Conservation (phyloP, 768 basidiomycete genomes). For the Boletales sp. region DNA sequence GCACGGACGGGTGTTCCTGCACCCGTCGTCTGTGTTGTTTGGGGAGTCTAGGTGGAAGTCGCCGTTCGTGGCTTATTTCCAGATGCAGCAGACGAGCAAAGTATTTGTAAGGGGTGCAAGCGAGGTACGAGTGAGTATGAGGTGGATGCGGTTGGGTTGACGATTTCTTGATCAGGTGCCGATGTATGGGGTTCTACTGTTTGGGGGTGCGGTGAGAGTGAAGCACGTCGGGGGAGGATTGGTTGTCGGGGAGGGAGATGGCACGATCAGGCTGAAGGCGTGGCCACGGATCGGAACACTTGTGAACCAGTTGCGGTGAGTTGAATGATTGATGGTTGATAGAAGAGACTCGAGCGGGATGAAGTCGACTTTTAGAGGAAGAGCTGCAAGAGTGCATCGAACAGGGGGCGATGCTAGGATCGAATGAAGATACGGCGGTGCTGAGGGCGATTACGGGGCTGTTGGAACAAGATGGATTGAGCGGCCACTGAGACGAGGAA, state of each 20-base stretch:
- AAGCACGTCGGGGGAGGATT: constrained; percentile 82
- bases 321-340: background rate
- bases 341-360: background rate
- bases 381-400: constrained; percentile 67
- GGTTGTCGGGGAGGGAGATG: constrained; percentile 52
- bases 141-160: background rate
- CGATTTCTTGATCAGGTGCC: constrained; percentile 54
- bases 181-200: constrained; percentile 79
- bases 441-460: constrained; percentile 42
- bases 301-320: constrained; percentile 79
- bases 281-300: constrained; percentile 91
- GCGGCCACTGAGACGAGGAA: background rate
- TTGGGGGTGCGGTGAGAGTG: constrained; percentile 76
- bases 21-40: constrained; percentile 82
- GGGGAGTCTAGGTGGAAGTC: constrained; percentile 66
- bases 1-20: constrained; percentile 69
- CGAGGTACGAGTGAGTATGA: constrained; percentile 49
- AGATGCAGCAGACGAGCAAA: constrained; percentile 78
- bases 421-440: constrained; percentile 52
- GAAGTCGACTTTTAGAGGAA: constrained; percentile 64
- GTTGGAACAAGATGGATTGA: constrained; percentile 36
- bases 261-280: constrained; percentile 61
- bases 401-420: constrained; percentile 46
- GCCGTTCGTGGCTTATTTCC: constrained; percentile 81
- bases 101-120: constrained; percentile 85